Evolutionary conservation across 148 eudicot species (phyloP), one percentile per base, ranked within the genome.

Genomic region (Salicornia ramosissima): DNA sequence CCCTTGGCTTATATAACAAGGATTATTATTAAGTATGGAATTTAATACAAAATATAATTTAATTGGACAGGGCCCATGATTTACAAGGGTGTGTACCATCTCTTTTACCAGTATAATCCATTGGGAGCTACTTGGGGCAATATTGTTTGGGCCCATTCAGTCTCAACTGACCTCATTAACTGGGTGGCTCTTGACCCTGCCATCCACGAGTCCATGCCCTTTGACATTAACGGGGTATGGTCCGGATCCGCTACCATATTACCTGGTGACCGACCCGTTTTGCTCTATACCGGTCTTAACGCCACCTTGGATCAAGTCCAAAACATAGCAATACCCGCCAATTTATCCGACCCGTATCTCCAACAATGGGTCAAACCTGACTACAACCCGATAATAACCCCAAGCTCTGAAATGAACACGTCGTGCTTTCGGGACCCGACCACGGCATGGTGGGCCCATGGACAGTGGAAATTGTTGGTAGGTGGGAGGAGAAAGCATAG

Each of bases 91-190:
- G 31, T 85, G 45, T 89, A 89, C 69, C 95, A 89, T 64, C 34
- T 89, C 1, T 86, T 86, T 68, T 86, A 83, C 59, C 87, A 86
- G 47, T 84, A 83, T 74, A 86, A 86, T 70, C 95, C 95, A 24
- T 70, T 70, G 52, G 95, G 91, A 47, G 74, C 95, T 0, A 77
- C 76, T 3, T 89, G 95, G 89, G 95, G 95, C 19, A 83, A 89
- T 65, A 89, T 89, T 71, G 88, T 89, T 28, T 89, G 95, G 95
- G 95, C 85, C 28, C 95, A 86, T 64, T 89, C 95, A 0, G 87
- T 89, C 4, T 89, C 95, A 2, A 78, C 47, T 56, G 89, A 86
- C 79, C 42, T 86, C 22, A 78, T 86, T 66, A 83, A 86, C 51
- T 89, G 95, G 95, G 64, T 47, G 9, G 58, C 83, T 11, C 81